phyloP scores from a whole-genome alignment of 805 yeast species.

The Saturnispora besseyi region DNA sequence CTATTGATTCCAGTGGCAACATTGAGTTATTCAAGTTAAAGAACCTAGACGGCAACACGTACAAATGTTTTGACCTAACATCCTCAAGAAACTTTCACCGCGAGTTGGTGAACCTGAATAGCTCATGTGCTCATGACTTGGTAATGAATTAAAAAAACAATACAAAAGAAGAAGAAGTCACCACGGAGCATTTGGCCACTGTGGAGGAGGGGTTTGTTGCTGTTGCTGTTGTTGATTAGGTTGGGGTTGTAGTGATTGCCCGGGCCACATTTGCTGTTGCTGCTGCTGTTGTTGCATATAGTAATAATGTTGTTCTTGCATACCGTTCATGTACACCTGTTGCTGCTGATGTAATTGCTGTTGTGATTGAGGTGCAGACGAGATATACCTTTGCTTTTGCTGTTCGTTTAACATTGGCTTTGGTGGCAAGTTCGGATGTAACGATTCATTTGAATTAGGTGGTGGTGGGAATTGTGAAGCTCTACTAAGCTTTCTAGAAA shows the following conservation, averaged over 20 bases:
- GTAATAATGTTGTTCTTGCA: conserved; percentile 9
- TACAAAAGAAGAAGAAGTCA: background rate
- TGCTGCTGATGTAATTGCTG: conserved; percentile 16
- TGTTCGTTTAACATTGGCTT: conserved; percentile 23
- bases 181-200: conserved; percentile 4
- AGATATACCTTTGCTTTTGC: conserved; percentile 23
- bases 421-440: conserved; percentile 24
- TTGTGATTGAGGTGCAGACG: conserved; percentile 15
- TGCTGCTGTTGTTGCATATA: conserved; percentile 2
- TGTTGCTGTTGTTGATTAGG: background rate
- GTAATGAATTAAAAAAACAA: background rate
- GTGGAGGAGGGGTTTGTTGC: background rate
- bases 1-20: conserved; percentile 39
- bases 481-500: conserved; percentile 21
- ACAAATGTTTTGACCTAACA: background rate
- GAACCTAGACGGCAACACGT: background rate
- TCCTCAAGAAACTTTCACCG: background rate
- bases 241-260: background rate
- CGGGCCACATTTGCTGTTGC: conserved; percentile 1
- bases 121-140: background rate
- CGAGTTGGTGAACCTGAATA: background rate
- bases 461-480: conserved; percentile 14
- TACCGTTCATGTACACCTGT: conserved; percentile 3
- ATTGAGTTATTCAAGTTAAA: background rate
- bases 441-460: background rate